Evolutionary conservation across 1,284 basidiomycete genomes (phyloP).

Genomic region (Blastosporella zonata): DNA sequence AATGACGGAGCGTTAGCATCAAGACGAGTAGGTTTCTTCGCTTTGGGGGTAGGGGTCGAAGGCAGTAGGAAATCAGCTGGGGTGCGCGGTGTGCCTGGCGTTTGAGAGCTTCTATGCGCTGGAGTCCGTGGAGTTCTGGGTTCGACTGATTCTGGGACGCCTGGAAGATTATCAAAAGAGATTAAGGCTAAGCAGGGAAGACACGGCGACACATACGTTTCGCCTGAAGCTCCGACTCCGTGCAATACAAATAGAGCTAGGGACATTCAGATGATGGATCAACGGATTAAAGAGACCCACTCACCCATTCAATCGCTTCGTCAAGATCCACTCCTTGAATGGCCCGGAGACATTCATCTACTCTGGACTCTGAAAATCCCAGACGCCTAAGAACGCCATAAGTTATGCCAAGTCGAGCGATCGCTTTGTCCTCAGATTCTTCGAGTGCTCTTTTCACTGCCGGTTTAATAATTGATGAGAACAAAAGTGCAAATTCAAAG

Average conservation of each 20-base stretch:
- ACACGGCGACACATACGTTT: conserved; percentile 9
- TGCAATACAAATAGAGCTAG: conserved; percentile 70
- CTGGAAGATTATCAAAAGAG: conserved; percentile 4
- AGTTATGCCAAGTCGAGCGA: conserved; percentile 72
- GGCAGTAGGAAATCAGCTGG: conserved; percentile 32
- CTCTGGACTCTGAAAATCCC: conserved; percentile 74
- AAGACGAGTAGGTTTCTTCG: conserved; percentile 23
- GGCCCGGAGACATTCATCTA: conserved; percentile 65
- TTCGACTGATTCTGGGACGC: conserved; percentile 10
- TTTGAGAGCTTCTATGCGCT: conserved; percentile 18
- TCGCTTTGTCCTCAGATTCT: conserved; percentile 67
- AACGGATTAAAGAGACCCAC: conserved; percentile 23
- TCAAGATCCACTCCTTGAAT: conserved; percentile 78
- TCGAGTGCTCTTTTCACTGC: conserved; percentile 40
- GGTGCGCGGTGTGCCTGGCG: conserved; percentile 28
- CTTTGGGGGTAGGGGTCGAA: conserved; percentile 18
- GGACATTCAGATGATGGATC: conserved; percentile 11
- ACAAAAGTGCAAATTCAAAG: neutral
- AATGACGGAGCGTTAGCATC: conserved; percentile 39
- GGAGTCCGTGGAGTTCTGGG: conserved; percentile 18
- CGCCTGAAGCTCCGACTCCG: conserved; percentile 57
- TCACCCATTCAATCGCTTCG: conserved; percentile 90
- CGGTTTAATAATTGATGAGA: conserved; percentile 1
- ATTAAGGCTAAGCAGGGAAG: neutral
- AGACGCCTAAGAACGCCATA: conserved; percentile 83